Conservation (phyloP, 2,329 filamentous ascomycete genomes). For the Pyricularia grisea region DNA sequence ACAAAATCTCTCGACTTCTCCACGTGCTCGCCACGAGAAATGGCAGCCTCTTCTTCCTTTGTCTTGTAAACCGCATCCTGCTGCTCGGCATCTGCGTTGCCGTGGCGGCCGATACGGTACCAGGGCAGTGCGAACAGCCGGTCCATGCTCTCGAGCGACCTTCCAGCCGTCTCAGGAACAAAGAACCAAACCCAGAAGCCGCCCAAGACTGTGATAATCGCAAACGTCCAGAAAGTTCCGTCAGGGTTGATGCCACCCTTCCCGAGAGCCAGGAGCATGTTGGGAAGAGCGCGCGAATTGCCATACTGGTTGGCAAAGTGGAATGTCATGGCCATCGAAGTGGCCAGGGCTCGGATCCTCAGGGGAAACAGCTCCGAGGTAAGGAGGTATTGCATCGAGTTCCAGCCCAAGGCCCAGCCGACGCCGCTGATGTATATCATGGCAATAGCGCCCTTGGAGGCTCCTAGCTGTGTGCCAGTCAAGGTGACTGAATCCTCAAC, state of each 20-base stretch:
- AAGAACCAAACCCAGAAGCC: constrained; percentile 56
- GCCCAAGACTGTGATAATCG: constrained; percentile 55
- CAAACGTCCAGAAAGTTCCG: constrained; percentile 71
- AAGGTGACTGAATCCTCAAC: constrained; percentile 37
- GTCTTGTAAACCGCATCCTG: constrained; percentile 29
- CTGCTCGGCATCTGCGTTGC: constrained; percentile 39
- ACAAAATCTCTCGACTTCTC: background rate
- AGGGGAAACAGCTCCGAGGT: constrained; percentile 70
- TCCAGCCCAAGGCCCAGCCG: constrained; percentile 63
- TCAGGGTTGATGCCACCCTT: constrained; percentile 40
- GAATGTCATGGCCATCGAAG: constrained; percentile 63
- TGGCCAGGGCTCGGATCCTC: constrained; percentile 59
- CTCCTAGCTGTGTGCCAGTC: constrained; percentile 35
- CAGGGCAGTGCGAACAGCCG: constrained; percentile 48
- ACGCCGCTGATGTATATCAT: constrained; percentile 56
- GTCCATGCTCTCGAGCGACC: constrained; percentile 8
- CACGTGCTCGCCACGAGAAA: background rate
- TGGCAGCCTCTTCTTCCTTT: background rate
- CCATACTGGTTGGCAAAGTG: constrained; percentile 74
- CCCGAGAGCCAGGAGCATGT: constrained; percentile 50
- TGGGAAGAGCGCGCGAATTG: constrained; percentile 63
- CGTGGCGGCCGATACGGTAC: constrained; percentile 57
- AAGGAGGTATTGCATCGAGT: constrained; percentile 67
- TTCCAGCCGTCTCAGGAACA: constrained; percentile 47
- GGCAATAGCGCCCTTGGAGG: constrained; percentile 56